Conservation (phyloP, 768 basidiomycete genomes). For the Serendipita sp. region DNA sequence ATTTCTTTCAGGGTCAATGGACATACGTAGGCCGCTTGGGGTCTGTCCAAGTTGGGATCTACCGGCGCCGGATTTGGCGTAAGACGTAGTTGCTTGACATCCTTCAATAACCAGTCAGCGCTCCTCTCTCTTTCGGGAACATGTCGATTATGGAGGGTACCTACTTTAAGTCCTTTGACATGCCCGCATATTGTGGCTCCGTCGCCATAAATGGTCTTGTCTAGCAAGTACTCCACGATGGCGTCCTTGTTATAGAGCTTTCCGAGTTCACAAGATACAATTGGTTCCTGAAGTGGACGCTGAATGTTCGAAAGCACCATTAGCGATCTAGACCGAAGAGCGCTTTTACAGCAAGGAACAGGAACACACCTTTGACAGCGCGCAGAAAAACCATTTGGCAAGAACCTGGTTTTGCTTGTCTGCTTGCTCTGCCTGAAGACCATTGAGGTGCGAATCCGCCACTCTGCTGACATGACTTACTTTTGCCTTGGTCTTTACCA, state of each 20-base stretch:
- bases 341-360: neutral
- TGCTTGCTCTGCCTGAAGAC: constrained; percentile 53
- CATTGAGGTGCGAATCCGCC: neutral
- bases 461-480: constrained; percentile 18
- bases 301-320: constrained; percentile 18
- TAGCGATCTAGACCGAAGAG: neutral
- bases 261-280: constrained; percentile 83
- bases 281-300: constrained; percentile 72
- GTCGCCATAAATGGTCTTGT: constrained; percentile 72
- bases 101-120: constrained; percentile 29
- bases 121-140: neutral
- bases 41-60: constrained; percentile 21
- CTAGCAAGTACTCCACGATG: constrained; percentile 76
- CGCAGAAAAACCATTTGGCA: constrained; percentile 85
- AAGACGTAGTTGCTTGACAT: constrained; percentile 70
- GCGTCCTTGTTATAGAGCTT: constrained; percentile 96
- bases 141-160: constrained; percentile 12
- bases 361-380: constrained; percentile 69
- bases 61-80: constrained; percentile 50
- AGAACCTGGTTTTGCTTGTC: constrained; percentile 82
- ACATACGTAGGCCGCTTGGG: constrained; percentile 64
- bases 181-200: constrained; percentile 87
- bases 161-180: constrained; percentile 74
- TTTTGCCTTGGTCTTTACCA: constrained; percentile 60
- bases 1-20: constrained; percentile 87